These are phyloP conservation scores for Pythium biforme DNA, from an alignment of 352 stramenopile species.

Conservation along the genomic window DNA sequence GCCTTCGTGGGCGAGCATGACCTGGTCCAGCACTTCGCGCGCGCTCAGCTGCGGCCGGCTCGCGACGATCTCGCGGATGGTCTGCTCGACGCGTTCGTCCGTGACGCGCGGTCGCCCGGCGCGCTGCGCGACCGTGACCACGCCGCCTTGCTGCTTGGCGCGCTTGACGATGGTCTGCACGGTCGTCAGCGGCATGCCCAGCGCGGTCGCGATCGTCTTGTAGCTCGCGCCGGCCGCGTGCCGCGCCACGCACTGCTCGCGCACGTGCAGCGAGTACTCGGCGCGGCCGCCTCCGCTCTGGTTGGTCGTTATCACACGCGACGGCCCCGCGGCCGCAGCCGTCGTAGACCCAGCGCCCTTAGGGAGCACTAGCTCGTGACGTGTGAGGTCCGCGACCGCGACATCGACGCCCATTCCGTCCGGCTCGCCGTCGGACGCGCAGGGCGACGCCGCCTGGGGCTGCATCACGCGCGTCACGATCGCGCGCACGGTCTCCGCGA, in stretches of 20 bases:
- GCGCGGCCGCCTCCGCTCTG: neutral
- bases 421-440: neutral
- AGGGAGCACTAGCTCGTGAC: too few species aligned
- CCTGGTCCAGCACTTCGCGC: conserved; percentile 29
- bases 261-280: conserved; percentile 31
- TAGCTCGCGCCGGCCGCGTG: conserved; percentile 23
- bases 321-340: neutral
- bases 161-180: conserved; percentile 40
- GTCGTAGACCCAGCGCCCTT: too few species aligned
- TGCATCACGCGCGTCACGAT: conserved; percentile 42
- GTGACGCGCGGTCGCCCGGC: conserved; percentile 33
- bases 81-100: conserved; percentile 30
- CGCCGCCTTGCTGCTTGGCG: conserved; percentile 32
- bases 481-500: conserved; percentile 56
- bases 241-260: conserved; percentile 26
- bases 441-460: neutral
- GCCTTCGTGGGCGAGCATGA: conserved; percentile 18
- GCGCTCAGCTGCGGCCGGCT: conserved; percentile 25
- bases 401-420: neutral
- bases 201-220: conserved; percentile 30
- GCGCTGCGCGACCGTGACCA: conserved; percentile 23
- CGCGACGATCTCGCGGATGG: conserved; percentile 29
- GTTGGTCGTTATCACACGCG: neutral
- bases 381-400: too few species aligned
- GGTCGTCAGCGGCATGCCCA: conserved; percentile 32